phyloP scores from a whole-genome alignment of 306 rosid genomes.

The Rosa rugosa region DNA sequence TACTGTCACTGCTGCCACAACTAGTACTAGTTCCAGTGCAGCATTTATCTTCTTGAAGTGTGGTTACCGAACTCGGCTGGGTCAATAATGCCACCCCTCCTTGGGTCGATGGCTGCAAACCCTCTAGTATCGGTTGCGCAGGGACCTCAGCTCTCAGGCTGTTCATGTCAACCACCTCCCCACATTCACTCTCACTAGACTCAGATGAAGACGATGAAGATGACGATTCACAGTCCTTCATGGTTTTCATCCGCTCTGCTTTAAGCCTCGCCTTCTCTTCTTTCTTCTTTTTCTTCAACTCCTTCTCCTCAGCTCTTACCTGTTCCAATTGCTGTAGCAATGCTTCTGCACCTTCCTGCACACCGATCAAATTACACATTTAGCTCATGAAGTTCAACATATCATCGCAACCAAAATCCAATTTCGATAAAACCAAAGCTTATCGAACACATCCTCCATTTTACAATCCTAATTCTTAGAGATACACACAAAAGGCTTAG shows the following conservation, averaged over 20 bases:
- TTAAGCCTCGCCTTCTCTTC: conserved; percentile 55
- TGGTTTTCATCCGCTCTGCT: conserved; percentile 38
- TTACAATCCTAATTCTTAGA: no score
- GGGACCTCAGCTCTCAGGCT: conserved; percentile 28
- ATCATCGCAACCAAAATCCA: neutral
- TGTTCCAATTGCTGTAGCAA: conserved; percentile 48
- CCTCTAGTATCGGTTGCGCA: conserved; percentile 21
- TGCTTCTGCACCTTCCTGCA: conserved; percentile 55
- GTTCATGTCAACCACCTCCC: conserved; percentile 42
- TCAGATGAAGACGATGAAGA: conserved; percentile 62
- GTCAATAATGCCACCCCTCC: conserved; percentile 19
- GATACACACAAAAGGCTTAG: neutral
- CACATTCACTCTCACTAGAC: conserved; percentile 70
- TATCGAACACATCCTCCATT: no score
- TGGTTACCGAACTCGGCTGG: conserved; percentile 10
- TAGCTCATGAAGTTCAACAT: neutral
- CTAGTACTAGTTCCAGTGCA: conserved; percentile 28
- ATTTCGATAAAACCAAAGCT: neutral
- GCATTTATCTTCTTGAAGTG: conserved; percentile 19
- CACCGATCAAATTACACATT: neutral
- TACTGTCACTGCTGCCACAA: conserved; percentile 13
- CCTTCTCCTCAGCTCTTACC: conserved; percentile 55
- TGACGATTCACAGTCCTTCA: conserved; percentile 39
- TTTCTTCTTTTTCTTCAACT: conserved; percentile 56
- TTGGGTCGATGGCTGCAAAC: conserved; percentile 13